Conservation (phyloP, 2,329 filamentous ascomycete species). For the Nannizzia gypsea region DNA sequence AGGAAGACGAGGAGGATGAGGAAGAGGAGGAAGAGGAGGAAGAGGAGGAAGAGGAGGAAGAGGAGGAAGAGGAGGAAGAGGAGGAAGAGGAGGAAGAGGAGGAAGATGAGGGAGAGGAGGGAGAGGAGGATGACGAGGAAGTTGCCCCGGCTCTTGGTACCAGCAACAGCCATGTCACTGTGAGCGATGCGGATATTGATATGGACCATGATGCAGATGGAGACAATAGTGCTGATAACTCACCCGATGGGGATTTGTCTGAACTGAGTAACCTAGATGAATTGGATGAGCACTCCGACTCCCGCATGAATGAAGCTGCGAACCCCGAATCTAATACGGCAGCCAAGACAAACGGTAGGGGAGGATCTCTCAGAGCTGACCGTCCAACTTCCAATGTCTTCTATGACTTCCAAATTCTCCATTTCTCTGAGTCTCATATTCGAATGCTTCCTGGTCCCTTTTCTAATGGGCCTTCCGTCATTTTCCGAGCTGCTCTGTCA, state of each 20-base stretch:
- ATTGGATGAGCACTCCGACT: neutral
- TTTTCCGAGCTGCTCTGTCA: conserved; percentile 22
- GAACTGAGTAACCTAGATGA: neutral
- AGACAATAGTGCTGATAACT: neutral
- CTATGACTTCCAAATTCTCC: conserved; percentile 29
- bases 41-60: neutral
- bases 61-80: conserved; percentile 8
- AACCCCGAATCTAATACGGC: neutral
- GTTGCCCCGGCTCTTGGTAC: neutral
- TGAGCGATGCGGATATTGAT: neutral
- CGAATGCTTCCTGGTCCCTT: conserved; percentile 27
- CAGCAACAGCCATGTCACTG: neutral
- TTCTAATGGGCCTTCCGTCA: conserved; percentile 20
- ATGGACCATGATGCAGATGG: neutral
- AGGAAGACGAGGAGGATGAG: conserved; percentile 10
- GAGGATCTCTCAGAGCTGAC: neutral
- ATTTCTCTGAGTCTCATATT: conserved; percentile 32
- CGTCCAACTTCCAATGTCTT: neutral
- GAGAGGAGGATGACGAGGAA: neutral
- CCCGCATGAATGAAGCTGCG: neutral
- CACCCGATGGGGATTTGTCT: neutral
- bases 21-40: conserved; percentile 4
- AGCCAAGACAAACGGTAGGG: neutral
- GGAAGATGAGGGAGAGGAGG: neutral
- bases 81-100: conserved; percentile 11